A percentile compares a stretch with the other conserved stretches of the same genome.
phyloP scores from a whole-genome alignment of 1,139 yeast species.

The Taphrina pruni region DNA sequence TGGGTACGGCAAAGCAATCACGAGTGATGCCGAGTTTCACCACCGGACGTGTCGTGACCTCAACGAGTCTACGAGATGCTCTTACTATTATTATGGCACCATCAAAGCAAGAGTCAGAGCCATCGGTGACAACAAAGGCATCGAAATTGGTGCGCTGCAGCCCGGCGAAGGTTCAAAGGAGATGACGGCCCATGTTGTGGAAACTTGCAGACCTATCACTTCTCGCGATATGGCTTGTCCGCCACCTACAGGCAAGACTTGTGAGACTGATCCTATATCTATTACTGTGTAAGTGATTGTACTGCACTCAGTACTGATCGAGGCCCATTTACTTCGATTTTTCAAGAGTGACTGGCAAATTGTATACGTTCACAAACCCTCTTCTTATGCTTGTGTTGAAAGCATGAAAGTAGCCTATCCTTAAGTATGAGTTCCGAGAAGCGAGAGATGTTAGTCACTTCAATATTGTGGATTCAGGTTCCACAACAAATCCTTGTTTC shows the following conservation, averaged over 20 bases:
- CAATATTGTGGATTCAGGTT: no score
- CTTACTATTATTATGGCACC: conserved; percentile 1
- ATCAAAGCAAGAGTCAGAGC: neutral
- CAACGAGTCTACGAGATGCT: neutral
- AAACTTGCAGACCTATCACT: neutral
- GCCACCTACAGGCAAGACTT: neutral
- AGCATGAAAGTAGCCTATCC: no score
- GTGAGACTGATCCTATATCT: neutral
- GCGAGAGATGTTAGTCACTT: no score
- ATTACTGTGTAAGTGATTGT: neutral
- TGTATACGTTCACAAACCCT: no score
- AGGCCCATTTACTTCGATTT: no score
- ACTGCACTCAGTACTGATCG: no score
- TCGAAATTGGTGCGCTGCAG: conserved; percentile 1
- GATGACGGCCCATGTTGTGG: neutral
- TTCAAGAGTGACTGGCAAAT: no score
- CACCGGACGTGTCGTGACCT: neutral
- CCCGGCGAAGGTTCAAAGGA: neutral
- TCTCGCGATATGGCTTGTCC: neutral
- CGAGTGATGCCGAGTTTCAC: neutral
- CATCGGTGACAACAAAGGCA: neutral
- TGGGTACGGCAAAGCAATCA: conserved; percentile 5
- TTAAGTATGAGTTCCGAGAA: no score
- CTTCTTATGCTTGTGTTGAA: no score
- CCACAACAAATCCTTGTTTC: no score